phyloP scores from a whole-genome alignment of 1,284 basidiomycete genomes.

The Crocinoboletus sp. region DNA sequence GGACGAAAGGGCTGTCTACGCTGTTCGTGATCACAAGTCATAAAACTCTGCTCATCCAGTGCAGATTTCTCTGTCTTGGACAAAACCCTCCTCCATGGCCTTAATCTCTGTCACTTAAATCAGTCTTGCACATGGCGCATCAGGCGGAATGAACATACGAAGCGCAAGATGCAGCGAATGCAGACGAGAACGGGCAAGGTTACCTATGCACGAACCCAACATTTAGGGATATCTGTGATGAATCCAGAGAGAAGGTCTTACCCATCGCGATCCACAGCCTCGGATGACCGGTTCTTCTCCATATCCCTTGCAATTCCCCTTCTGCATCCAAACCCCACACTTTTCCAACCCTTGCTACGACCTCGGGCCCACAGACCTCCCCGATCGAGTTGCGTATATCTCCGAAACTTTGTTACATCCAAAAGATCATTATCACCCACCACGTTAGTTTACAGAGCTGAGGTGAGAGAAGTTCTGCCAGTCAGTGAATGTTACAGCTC shows the following conservation, averaged over 20 bases:
- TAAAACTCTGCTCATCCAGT: neutral
- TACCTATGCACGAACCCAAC: constrained; percentile 21
- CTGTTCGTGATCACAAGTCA: neutral
- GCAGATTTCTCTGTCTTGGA: constrained; percentile 11
- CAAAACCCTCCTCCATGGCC: constrained; percentile 24
- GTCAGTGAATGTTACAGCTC: constrained; percentile 4
- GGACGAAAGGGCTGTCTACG: neutral
- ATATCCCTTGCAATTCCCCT: constrained; percentile 40
- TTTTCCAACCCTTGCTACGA: constrained; percentile 35
- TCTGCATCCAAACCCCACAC: constrained; percentile 46
- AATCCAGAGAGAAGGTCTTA: constrained; percentile 3
- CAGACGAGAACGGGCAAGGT: constrained; percentile 30
- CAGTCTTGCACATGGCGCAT: neutral
- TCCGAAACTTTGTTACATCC: constrained; percentile 18
- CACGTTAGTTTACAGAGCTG: neutral
- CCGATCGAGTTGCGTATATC: constrained; percentile 29
- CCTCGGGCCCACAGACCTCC: constrained; percentile 35
- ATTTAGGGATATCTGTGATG: neutral
- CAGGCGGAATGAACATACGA: constrained; percentile 20
- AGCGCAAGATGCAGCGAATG: constrained; percentile 36
- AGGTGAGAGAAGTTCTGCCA: neutral
- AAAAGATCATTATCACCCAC: neutral
- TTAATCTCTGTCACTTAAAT: constrained; percentile 25
- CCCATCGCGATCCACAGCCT: constrained; percentile 36
- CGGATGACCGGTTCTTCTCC: constrained; percentile 30